Conservation (phyloP, 2,329 filamentous ascomycete genomes). For the Stagonosporopsis cucurbitacearum region DNA sequence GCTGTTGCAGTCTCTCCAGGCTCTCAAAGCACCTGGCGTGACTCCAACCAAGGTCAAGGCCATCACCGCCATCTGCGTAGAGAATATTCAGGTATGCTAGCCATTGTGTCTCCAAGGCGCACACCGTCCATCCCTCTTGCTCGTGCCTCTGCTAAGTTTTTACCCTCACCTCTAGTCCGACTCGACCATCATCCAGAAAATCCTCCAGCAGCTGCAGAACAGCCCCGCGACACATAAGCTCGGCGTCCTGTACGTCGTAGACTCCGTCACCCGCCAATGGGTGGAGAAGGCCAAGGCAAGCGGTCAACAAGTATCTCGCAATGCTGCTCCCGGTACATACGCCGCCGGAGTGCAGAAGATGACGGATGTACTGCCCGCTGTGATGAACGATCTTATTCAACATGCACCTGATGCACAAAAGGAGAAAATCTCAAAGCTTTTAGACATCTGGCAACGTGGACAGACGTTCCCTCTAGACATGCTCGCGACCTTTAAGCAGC, state of each 20-base stretch:
- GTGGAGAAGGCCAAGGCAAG: slow-evolving; percentile 90
- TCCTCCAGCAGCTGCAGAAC: slow-evolving; percentile 97
- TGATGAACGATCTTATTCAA: slow-evolving; percentile 95
- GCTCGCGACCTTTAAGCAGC: slow-evolving; percentile 83
- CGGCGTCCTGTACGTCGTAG: slow-evolving; percentile 99
- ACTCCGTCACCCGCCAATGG: slow-evolving; percentile 99
- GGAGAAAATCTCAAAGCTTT: slow-evolving; percentile 91
- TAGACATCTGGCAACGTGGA: slow-evolving; percentile 98
- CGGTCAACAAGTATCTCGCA: slow-evolving; percentile 77
- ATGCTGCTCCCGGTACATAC: slow-evolving; percentile 88
- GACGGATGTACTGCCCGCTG: slow-evolving; percentile 87
- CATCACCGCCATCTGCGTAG: slow-evolving; percentile 85
- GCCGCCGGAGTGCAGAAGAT: slow-evolving; percentile 95
- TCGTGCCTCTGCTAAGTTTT: slow-evolving; percentile 35
- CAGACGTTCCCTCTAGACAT: slow-evolving; percentile 84
- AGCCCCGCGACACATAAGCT: slow-evolving; percentile 94
- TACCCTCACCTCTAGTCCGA: slow-evolving; percentile 71
- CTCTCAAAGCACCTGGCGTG: slow-evolving; percentile 90
- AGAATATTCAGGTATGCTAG: slow-evolving; percentile 49
- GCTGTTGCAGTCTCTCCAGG: slow-evolving; percentile 88
- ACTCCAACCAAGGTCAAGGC: slow-evolving; percentile 89
- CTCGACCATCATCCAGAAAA: slow-evolving; percentile 91
- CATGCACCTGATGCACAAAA: slow-evolving; percentile 93
- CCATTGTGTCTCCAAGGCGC: slow-evolving; percentile 18
- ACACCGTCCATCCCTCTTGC: slow-evolving; percentile 12